Evolutionary conservation across 1,139 yeast genomes (phyloP).

Genomic region (Suhomyces choctaworum): DNA sequence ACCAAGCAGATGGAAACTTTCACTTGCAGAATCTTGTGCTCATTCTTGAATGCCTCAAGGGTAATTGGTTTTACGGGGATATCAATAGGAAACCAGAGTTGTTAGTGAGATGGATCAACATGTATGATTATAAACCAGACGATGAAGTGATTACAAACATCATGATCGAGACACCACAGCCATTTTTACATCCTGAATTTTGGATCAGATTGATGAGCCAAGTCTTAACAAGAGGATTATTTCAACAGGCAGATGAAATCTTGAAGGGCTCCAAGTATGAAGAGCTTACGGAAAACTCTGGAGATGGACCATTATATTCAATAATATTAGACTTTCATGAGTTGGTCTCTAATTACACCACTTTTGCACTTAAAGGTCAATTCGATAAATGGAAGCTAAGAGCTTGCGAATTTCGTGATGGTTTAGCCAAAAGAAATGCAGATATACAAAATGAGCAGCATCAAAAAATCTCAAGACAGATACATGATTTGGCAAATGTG

Average conservation of each 20-base stretch:
- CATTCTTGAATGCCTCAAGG: constrained; percentile 58
- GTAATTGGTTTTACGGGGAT: constrained; percentile 48
- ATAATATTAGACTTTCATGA: constrained; percentile 50
- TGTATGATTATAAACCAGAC: constrained; percentile 62
- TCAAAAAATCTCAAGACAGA: constrained; percentile 36
- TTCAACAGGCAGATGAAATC: constrained; percentile 54
- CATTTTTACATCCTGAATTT: constrained; percentile 57
- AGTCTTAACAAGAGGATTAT: constrained; percentile 62
- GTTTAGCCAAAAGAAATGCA: constrained; percentile 20
- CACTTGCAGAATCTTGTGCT: constrained; percentile 41
- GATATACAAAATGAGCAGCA: constrained; percentile 22
- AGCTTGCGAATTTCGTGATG: constrained; percentile 52
- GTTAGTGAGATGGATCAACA: constrained; percentile 62
- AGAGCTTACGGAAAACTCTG: constrained; percentile 21
- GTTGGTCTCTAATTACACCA: constrained; percentile 42
- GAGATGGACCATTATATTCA: constrained; percentile 27
- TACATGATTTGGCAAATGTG: constrained; percentile 45
- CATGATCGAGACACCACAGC: constrained; percentile 44
- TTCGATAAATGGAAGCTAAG: constrained; percentile 53
- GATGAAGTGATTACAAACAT: constrained; percentile 46
- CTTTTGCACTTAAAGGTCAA: constrained; percentile 41
- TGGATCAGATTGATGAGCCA: constrained; percentile 64
- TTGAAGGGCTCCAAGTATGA: constrained; percentile 43
- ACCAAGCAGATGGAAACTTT: constrained; percentile 16
- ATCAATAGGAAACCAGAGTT: constrained; percentile 47